These are phyloP conservation scores for Colletotrichum karsti DNA, from an alignment of 2,329 filamentous ascomycete genomes.

Conservation along the genomic window DNA sequence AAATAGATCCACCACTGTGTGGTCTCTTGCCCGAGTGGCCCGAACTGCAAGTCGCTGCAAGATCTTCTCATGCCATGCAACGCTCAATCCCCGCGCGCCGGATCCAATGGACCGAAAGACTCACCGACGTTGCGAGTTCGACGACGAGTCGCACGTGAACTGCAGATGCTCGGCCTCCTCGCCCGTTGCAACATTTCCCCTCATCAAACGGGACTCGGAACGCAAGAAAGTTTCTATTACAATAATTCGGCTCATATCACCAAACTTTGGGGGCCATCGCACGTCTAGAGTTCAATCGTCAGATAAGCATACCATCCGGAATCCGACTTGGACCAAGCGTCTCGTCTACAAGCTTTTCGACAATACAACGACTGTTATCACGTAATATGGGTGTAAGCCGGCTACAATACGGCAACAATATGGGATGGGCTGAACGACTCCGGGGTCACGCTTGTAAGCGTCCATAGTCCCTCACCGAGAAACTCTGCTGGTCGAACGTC, in stretches of 20 bases:
- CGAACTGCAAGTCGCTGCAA: background rate
- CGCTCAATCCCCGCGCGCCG: background rate
- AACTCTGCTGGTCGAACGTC: background rate
- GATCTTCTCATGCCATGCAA: constrained; percentile 10
- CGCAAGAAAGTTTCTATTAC: background rate
- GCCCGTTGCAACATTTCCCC: background rate
- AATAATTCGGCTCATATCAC: background rate
- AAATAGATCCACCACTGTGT: constrained; percentile 5
- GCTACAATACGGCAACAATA: background rate
- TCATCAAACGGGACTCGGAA: background rate
- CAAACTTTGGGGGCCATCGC: background rate
- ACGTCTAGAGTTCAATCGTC: background rate
- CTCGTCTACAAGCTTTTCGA: background rate
- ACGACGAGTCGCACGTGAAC: background rate
- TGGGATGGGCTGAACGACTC: background rate
- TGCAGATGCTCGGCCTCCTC: background rate
- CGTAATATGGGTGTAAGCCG: background rate
- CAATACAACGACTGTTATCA: background rate
- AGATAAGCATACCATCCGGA: background rate
- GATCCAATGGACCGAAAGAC: background rate
- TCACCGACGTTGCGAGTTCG: constrained; percentile 1
- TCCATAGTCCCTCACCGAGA: background rate
- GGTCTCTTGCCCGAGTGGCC: background rate
- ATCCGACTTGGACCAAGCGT: constrained; percentile 2
- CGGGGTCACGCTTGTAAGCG: background rate